A percentile compares a stretch with the other conserved stretches of the same genome.
Conservation (phyloP, 2,329 filamentous ascomycete genomes). For the Ramularia collo-cygni region DNA sequence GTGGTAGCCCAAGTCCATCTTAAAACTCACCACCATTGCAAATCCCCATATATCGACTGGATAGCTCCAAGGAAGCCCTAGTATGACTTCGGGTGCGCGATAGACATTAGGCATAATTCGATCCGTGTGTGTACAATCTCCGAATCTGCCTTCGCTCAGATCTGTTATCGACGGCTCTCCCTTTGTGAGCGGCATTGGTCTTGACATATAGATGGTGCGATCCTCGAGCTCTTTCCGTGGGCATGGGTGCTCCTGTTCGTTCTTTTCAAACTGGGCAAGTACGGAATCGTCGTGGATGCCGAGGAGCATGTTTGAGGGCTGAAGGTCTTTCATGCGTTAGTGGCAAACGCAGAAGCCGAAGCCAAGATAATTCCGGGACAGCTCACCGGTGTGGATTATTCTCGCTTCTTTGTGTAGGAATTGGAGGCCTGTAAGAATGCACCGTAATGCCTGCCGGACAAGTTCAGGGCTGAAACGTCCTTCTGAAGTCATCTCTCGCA, state of each 20-base stretch:
- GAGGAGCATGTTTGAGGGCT: conserved; percentile 34
- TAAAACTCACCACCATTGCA: conserved; percentile 31
- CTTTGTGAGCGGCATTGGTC: conserved; percentile 28
- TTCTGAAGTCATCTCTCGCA: conserved; percentile 23
- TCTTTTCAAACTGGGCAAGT: conserved; percentile 27
- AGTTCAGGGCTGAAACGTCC: conserved; percentile 2
- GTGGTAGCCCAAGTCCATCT: not conserved
- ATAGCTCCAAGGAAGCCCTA: conserved; percentile 32
- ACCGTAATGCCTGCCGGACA: conserved; percentile 16
- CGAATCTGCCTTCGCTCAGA: conserved; percentile 33
- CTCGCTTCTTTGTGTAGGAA: conserved; percentile 23
- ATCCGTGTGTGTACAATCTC: conserved; percentile 25
- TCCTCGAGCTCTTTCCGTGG: conserved; percentile 27
- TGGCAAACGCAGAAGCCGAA: not conserved
- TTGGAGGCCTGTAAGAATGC: conserved; percentile 23
- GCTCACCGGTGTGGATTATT: conserved; percentile 26
- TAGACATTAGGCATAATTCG: conserved; percentile 32
- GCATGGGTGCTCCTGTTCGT: conserved; percentile 27
- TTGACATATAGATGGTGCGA: conserved; percentile 29
- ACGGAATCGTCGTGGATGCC: conserved; percentile 27
- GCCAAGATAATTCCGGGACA: not conserved
- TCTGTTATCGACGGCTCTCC: conserved; percentile 32
- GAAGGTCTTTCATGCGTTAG: conserved; percentile 27
- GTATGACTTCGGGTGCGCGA: conserved; percentile 34
- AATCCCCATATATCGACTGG: conserved; percentile 35